phyloP scores from a whole-genome alignment of 164 flowering plant species.

The Dillenia turbinata region DNA sequence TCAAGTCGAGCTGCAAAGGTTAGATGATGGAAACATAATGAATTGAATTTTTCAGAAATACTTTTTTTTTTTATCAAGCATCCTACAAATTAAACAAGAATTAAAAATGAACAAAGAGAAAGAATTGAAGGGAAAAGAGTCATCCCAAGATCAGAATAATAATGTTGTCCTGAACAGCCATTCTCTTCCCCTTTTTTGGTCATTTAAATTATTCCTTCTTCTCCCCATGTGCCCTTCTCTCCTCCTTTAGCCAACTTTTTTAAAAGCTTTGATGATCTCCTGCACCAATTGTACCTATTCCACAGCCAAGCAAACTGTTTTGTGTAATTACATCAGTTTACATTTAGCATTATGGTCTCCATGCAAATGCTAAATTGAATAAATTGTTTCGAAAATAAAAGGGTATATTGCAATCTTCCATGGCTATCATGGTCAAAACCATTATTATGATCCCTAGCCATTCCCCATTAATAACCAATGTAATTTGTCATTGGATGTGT shows the following conservation, averaged over 20 bases:
- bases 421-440: too few relatives aligned
- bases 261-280: neutral
- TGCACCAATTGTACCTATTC: conserved; percentile 43
- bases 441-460: too few relatives aligned
- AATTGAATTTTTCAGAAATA: conserved; percentile 5
- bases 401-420: too few relatives aligned
- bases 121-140: neutral
- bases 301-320: conserved; percentile 72
- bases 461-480: too few relatives aligned
- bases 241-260: neutral
- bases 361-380: conserved; percentile 7
- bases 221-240: too few relatives aligned
- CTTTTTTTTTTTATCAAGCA: conserved; percentile 4
- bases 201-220: too few relatives aligned
- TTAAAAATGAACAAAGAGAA: neutral
- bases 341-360: neutral
- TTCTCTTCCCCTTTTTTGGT: neutral
- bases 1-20: conserved; percentile 5
- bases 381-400: too few relatives aligned
- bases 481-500: too few relatives aligned
- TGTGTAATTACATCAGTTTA: conserved; percentile 29
- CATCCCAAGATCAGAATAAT: conserved; percentile 7
- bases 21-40: conserved; percentile 17
- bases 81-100: neutral
- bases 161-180: neutral